Base-by-base conservation (phyloP, 371 early-diverging fungal species). In the Aphelidium insulamus region DNA sequence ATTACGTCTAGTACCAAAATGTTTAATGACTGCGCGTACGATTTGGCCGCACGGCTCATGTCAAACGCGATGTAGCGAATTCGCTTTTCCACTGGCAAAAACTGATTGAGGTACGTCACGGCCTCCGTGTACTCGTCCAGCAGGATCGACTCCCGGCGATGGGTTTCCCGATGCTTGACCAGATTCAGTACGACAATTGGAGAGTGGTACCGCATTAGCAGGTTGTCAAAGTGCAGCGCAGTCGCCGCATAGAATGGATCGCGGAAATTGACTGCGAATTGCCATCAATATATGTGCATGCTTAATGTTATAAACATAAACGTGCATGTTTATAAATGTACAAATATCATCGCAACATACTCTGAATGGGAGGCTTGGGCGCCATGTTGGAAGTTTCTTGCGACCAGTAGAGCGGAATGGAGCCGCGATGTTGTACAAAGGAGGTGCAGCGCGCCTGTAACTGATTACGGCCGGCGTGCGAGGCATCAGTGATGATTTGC, bases 41-140 rank as follows among this genome's bases (percentile, higher is more conserved):
- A 81, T 50, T 90, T 88, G 5, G 79, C 77, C 8, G 92, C 91
- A 23, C 85, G 51, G 5, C 91, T 85, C 97, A 95, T 95, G 54
- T 95, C 97, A 84, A 87, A 91, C 1, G 82, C 78, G 38, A 84
- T 69, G 46, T 95, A 91, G 38, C 68, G 57, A 25, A 86, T 78
- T 43, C 71, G 62, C 21, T 73, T 66, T n/a, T 72, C 77, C 0
- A 62, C 49, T 0, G 79, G 77, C 27, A 95, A 45, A 30, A 80
- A 80, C 41, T 85, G 81, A 43, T 84, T 90, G 31, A 95, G 52
- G 41, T 91, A 90, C 2, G 49, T 46, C 19, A 91, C 63, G 5
- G 77, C 63, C 26, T 75, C 70, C 0, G 67, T 52, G 45, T 82
- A 90, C 39, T 87, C 88, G 33, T 76, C 70, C 28, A 82, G 63